Evolutionary conservation across 768 basidiomycete species (phyloP).

Genomic region (Amanita rimosa): DNA sequence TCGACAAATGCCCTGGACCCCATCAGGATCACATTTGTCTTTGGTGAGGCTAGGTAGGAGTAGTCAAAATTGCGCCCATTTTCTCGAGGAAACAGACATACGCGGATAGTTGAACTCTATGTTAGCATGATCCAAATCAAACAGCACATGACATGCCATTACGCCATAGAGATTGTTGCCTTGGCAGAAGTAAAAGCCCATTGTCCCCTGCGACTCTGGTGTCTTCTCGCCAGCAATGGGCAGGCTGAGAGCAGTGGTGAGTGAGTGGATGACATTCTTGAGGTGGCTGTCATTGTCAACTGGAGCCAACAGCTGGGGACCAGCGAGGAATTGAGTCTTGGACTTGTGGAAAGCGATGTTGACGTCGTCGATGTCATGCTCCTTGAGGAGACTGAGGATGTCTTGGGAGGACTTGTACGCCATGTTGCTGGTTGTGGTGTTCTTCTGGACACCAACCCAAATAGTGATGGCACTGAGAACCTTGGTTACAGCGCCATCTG

Average conservation of each 20-base stretch:
- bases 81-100: slow-evolving; percentile 18
- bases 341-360: no score
- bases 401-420: no score
- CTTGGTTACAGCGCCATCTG: no score
- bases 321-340: no score
- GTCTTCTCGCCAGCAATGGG: slow-evolving; percentile 23
- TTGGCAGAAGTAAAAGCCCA: slow-evolving; percentile 24
- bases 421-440: no score
- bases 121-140: slow-evolving; percentile 16
- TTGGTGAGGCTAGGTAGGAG: no score
- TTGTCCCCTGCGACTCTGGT: slow-evolving; percentile 20
- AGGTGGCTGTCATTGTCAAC: slow-evolving; percentile 18
- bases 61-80: slow-evolving; percentile 17
- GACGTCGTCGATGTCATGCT: no score
- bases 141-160: slow-evolving; percentile 23
- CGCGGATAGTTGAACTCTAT: slow-evolving; percentile 14
- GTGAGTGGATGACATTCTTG: slow-evolving; percentile 20
- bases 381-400: no score
- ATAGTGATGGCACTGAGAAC: no score
- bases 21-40: no score
- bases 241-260: slow-evolving; percentile 25
- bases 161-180: slow-evolving; percentile 20
- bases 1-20: no score
- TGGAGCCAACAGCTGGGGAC: slow-evolving; percentile 21
- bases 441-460: no score